Evolutionary conservation across 192 early-diverging fungal species (phyloP).

Genomic region (Physocladia obscura): DNA sequence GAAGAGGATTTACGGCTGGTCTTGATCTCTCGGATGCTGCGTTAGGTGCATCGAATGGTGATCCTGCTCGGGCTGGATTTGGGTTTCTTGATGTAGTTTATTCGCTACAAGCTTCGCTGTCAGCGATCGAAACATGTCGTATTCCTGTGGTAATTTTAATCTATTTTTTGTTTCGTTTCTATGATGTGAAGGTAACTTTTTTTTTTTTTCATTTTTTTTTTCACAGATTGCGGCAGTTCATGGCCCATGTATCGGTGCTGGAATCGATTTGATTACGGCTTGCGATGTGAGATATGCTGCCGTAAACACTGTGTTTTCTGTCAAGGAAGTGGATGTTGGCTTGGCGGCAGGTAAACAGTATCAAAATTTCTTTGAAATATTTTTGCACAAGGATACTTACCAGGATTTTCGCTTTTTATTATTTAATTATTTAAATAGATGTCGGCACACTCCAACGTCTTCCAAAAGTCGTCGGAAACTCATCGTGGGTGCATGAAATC

Average conservation of each 20-base stretch:
- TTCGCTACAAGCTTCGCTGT: slow-evolving; percentile 52
- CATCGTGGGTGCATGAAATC: slow-evolving; percentile 86
- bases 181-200: not conserved
- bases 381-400: too few relatives aligned
- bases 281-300: slow-evolving; percentile 87
- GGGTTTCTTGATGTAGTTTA: slow-evolving; percentile 31
- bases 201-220: not conserved
- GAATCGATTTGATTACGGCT: slow-evolving; percentile 83
- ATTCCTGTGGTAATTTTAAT: too few relatives aligned
- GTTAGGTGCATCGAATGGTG: not conserved
- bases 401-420: too few relatives aligned
- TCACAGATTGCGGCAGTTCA: slow-evolving; percentile 40
- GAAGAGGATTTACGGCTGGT: slow-evolving; percentile 82
- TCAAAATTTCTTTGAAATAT: too few relatives aligned
- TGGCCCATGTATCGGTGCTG: slow-evolving; percentile 78
- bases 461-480: slow-evolving; percentile 90
- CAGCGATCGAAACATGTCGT: slow-evolving; percentile 77
- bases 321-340: slow-evolving; percentile 88
- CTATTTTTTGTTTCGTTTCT: slow-evolving; percentile 71
- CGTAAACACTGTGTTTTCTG: slow-evolving; percentile 76
- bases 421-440: slow-evolving; percentile 48
- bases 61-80: slow-evolving; percentile 41
- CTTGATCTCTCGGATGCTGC: slow-evolving; percentile 59
- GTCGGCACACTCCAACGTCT: slow-evolving; percentile 91
- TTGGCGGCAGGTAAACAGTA: slow-evolving; percentile 75